These are phyloP conservation scores for Solanum hybrid DNA, from an alignment of 305 asterid genomes.

Conservation along the genomic window DNA sequence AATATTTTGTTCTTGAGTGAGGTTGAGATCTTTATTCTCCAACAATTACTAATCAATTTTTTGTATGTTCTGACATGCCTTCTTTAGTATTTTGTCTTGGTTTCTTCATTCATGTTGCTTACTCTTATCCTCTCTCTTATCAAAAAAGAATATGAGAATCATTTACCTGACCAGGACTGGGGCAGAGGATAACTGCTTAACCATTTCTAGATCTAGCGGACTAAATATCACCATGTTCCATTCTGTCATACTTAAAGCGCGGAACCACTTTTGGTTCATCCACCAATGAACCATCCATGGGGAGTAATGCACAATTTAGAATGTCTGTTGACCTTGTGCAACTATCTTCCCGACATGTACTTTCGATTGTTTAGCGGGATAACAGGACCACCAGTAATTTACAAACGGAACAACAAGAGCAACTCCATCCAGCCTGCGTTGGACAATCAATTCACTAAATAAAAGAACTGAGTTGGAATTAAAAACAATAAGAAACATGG, in stretches of 20 bases:
- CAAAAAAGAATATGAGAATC: neutral
- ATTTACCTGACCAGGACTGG: constrained; percentile 6
- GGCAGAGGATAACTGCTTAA: constrained; percentile 14
- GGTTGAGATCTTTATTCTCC: too few species aligned
- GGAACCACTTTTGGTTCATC: constrained; percentile 25
- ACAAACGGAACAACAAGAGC: constrained; percentile 23
- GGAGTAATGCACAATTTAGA: constrained; percentile 16
- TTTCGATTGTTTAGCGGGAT: constrained; percentile 12
- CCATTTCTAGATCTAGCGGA: constrained; percentile 16
- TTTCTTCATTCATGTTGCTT: neutral
- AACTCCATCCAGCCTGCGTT: constrained; percentile 20
- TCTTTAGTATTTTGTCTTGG: too few species aligned
- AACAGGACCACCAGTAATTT: constrained; percentile 27
- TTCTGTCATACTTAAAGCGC: constrained; percentile 11
- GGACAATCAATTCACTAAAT: neutral
- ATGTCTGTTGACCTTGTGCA: constrained; percentile 12
- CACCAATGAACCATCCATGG: constrained; percentile 26
- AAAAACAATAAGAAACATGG: neutral
- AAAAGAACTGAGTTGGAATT: too few species aligned
- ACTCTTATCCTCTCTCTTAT: too few species aligned
- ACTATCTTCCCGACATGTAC: constrained; percentile 1
- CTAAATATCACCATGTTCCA: constrained; percentile 10
- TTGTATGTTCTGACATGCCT: too few species aligned
- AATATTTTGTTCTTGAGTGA: too few species aligned
- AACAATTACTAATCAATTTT: too few species aligned